Evolutionary conservation across 495 filamentous ascomycete species (phyloP).

Genomic region (Diplogelasinospora grovesii): DNA sequence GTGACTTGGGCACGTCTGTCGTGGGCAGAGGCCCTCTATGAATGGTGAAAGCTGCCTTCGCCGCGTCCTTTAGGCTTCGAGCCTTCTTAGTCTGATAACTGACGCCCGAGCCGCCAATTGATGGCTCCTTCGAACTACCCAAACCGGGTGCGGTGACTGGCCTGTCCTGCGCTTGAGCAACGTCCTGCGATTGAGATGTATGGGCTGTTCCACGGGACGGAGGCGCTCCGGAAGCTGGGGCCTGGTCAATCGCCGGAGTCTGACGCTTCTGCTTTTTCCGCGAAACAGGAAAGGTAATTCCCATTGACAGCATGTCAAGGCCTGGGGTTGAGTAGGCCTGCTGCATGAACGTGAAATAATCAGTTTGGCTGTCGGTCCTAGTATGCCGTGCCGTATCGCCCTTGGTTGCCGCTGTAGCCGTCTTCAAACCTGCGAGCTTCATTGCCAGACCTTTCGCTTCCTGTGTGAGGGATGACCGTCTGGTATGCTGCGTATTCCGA

Average conservation of each 20-base stretch:
- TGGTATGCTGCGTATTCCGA: constrained; percentile 11
- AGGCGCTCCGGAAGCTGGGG: background rate
- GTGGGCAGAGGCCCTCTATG: constrained; percentile 6
- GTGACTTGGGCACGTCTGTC: background rate
- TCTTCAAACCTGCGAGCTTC: constrained; percentile 20
- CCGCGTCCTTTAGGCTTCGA: constrained; percentile 22
- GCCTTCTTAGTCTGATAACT: constrained; percentile 14
- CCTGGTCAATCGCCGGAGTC: background rate
- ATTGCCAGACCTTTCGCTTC: constrained; percentile 23
- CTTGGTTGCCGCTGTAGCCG: constrained; percentile 6
- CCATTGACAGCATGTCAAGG: no score
- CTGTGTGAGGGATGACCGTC: constrained; percentile 21
- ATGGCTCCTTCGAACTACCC: constrained; percentile 10
- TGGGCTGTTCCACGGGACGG: background rate
- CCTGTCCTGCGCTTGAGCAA: constrained; percentile 1
- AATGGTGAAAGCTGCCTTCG: constrained; percentile 18
- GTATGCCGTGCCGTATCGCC: constrained; percentile 3
- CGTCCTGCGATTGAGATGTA: background rate
- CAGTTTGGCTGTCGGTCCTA: constrained; percentile 6
- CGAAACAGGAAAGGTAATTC: no score
- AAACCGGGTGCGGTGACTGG: constrained; percentile 16
- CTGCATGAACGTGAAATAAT: constrained; percentile 22
- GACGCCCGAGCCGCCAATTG: constrained; percentile 9
- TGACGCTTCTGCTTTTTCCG: background rate
- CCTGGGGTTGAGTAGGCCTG: constrained; percentile 9